These are phyloP conservation scores for Puccinellia tenuiflora DNA, from an alignment of 176 grass and related monocot genomes.

Conservation along the genomic window DNA sequence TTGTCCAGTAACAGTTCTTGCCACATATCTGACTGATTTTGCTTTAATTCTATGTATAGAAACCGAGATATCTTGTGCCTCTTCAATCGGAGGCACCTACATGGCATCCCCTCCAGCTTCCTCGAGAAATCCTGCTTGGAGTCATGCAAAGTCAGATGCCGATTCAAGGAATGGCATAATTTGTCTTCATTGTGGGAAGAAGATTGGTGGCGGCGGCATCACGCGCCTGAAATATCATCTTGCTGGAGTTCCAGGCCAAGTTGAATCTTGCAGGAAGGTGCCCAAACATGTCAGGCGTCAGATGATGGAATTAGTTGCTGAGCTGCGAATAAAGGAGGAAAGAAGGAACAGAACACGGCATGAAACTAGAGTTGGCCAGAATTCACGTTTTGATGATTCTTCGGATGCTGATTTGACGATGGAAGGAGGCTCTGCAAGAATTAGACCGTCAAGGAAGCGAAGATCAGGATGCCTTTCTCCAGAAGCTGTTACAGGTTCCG, in stretches of 20 bases:
- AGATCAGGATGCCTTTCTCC: slow-evolving; percentile 22
- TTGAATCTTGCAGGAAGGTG: slow-evolving; percentile 46
- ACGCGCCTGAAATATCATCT: slow-evolving; percentile 54
- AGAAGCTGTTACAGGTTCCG: slow-evolving; percentile 9
- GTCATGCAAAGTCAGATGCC: slow-evolving; percentile 33
- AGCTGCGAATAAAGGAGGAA: slow-evolving; percentile 28
- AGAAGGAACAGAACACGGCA: slow-evolving; percentile 2
- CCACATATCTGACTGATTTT: background rate
- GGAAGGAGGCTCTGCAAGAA: slow-evolving; percentile 14
- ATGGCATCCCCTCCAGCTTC: slow-evolving; percentile 31
- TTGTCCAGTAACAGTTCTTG: background rate
- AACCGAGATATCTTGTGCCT: background rate
- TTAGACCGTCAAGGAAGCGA: slow-evolving; percentile 28
- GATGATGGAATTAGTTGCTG: slow-evolving; percentile 29
- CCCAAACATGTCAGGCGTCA: slow-evolving; percentile 40
- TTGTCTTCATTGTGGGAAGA: slow-evolving; percentile 52
- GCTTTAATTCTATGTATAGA: background rate
- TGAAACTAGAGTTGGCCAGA: background rate
- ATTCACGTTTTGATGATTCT: background rate
- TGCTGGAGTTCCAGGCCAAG: slow-evolving; percentile 45
- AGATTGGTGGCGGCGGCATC: slow-evolving; percentile 34
- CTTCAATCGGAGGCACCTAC: background rate
- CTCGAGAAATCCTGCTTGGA: slow-evolving; percentile 44
- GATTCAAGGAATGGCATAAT: slow-evolving; percentile 29
- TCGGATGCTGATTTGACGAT: slow-evolving; percentile 3